Base-by-base conservation (phyloP, 352 stramenopile genomes). In the Pythium diclinum region DNA sequence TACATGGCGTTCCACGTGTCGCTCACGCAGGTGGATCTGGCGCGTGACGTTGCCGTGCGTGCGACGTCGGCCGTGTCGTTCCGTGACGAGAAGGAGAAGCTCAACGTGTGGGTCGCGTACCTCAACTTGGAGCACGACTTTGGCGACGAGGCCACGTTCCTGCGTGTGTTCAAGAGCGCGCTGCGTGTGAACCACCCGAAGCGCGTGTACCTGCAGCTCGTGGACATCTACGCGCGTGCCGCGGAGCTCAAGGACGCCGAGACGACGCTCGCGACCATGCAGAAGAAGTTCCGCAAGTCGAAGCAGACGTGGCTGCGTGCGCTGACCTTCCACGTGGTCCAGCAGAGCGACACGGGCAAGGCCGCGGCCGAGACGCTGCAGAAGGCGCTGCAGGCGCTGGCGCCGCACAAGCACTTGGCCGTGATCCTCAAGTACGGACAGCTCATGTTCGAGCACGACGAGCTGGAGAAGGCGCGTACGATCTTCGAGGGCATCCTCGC, bases 1-100 rank as follows among this genome's bases (percentile, higher is more conserved):
- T 99, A 98, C 82, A 98, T 99, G 95, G 96, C 96, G 16, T 98
- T 98, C 79, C 89, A 98, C 74, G 79, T 99, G 34, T 97, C 92
- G 40, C 76, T 98, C 21, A 97, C 93, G 36, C 94, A 99, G 66
- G 85, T 98, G 54, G 87, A 91, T 9, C 76, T 96, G 48, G 95
- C 95, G 32, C 88, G 95, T 10, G 92, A 96, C 69, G 94, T 99
- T 54, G 96, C 94, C 0, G 77, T 94, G 46, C 87, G 93, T 48
- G 95, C 95, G 8, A 97, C 97, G 33, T 92, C 96, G 25, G 88
- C 91, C 36, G 96, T 99, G 40, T 96, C 97, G 63, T 98, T 98
- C 76, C 88, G 94, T 40, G 82, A 98, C 61, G 95, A 98, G 70
- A 91, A 95, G 62, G 95, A 99, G 70, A 99, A 98, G 79, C 79